phyloP scores from a whole-genome alignment of 1,284 basidiomycete species.

The Stereum hirsutum region DNA sequence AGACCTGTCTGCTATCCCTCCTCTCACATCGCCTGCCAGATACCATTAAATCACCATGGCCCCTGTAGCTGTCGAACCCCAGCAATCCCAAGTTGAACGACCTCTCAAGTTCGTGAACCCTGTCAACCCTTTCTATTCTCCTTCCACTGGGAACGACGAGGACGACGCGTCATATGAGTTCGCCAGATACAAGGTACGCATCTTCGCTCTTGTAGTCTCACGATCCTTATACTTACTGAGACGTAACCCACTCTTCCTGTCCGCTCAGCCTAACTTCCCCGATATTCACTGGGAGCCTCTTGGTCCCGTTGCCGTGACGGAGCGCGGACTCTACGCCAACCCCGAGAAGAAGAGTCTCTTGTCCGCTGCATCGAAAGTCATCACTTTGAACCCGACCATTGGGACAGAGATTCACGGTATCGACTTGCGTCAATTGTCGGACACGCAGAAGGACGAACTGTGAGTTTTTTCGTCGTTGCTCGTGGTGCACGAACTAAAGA shows the following conservation, averaged over 20 bases:
- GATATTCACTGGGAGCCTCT: conserved; percentile 57
- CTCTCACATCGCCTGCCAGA: too few relatives aligned
- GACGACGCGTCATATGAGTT: conserved; percentile 42
- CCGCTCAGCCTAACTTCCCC: conserved; percentile 52
- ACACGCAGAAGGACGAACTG: conserved; percentile 62
- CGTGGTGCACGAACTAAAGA: too few relatives aligned
- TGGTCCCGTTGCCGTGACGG: conserved; percentile 44
- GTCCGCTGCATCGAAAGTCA: conserved; percentile 47
- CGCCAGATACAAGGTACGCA: conserved; percentile 49
- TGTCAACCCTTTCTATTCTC: conserved; percentile 64
- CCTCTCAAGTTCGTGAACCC: conserved; percentile 13
- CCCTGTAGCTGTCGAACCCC: conserved; percentile 30
- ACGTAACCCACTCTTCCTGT: conserved; percentile 1
- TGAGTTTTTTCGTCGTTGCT: conserved; percentile 19
- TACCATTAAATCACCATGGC: too few relatives aligned
- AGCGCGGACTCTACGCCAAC: conserved; percentile 56
- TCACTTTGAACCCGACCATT: conserved; percentile 51
- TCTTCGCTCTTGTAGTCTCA: background rate
- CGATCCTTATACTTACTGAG: background rate
- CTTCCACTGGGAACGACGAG: conserved; percentile 37
- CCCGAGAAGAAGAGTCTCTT: conserved; percentile 49
- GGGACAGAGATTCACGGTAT: conserved; percentile 58
- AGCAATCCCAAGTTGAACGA: conserved; percentile 5
- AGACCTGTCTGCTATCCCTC: too few relatives aligned
- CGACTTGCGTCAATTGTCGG: conserved; percentile 50